A percentile compares a stretch with the other conserved stretches of the same genome.
phyloP scores from a whole-genome alignment of 495 filamentous ascomycete species.

The Aspergillus egyptiacus region DNA sequence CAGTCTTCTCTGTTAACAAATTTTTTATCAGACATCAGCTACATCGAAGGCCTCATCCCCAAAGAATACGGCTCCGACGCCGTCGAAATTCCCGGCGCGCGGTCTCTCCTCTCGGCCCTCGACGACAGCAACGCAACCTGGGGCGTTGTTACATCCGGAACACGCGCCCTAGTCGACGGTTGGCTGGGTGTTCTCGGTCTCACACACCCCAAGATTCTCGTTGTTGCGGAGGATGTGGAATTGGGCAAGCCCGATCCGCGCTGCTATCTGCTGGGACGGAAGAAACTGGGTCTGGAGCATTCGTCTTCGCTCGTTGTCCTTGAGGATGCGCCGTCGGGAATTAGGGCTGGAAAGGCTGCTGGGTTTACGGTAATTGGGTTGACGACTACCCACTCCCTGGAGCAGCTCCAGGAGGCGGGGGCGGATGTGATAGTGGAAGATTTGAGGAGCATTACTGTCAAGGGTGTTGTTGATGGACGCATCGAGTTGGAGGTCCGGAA shows the following conservation, averaged over 20 bases:
- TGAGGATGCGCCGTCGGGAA: constrained; percentile 92
- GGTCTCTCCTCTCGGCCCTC: constrained; percentile 52
- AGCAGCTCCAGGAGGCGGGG: constrained; percentile 62
- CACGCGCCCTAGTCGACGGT: constrained; percentile 69
- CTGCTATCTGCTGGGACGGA: constrained; percentile 71
- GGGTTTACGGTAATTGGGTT: constrained; percentile 86
- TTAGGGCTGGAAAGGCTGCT: constrained; percentile 79
- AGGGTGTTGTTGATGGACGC: constrained; percentile 44
- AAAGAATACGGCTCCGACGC: constrained; percentile 69
- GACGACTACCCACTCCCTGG: constrained; percentile 73
- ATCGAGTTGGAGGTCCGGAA: constrained; percentile 50
- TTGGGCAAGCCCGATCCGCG: constrained; percentile 80
- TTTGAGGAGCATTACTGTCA: constrained; percentile 61
- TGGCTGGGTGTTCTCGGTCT: constrained; percentile 80
- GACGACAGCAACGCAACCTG: constrained; percentile 58
- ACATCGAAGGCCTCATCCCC: constrained; percentile 73
- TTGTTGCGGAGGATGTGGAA: constrained; percentile 80
- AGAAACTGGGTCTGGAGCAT: constrained; percentile 53
- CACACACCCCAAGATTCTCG: constrained; percentile 63
- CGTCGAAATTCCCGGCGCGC: constrained; percentile 70
- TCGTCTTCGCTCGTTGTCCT: constrained; percentile 64
- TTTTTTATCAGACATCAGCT: constrained; percentile 60
- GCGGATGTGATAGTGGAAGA: constrained; percentile 88
- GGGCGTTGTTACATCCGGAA: constrained; percentile 92
- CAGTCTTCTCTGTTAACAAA: background rate